Evolutionary conservation across 805 yeast species (phyloP).

Genomic region (Ogataea pilisensis): DNA sequence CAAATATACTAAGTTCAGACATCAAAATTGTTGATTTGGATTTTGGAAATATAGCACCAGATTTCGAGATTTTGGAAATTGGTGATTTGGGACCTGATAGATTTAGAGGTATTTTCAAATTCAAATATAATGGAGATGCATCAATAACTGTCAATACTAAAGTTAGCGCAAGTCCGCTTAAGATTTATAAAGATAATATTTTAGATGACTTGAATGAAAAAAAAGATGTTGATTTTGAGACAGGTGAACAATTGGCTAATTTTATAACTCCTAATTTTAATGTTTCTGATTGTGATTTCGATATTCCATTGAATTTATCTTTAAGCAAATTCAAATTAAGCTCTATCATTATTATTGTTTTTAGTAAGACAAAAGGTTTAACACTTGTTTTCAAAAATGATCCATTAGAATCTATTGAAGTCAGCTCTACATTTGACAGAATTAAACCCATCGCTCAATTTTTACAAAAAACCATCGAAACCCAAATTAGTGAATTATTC

Average conservation of each 20-base stretch:
- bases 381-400: conserved; percentile 87
- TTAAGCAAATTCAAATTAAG: conserved; percentile 66
- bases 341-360: conserved; percentile 83
- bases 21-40: conserved; percentile 65
- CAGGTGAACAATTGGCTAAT: conserved; percentile 32
- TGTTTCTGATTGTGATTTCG: conserved; percentile 62
- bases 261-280: conserved; percentile 68
- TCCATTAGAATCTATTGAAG: conserved; percentile 78
- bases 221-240: conserved; percentile 20
- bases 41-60: conserved; percentile 72
- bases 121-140: conserved; percentile 73
- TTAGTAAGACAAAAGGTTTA: conserved; percentile 74
- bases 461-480: conserved; percentile 77
- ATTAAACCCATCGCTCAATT: conserved; percentile 81
- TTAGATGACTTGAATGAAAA: conserved; percentile 28
- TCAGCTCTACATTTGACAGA: conserved; percentile 81
- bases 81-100: conserved; percentile 76
- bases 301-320: conserved; percentile 74
- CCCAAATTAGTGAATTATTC: conserved; percentile 73
- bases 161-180: conserved; percentile 80
- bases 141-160: conserved; percentile 70
- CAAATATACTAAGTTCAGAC: conserved; percentile 64
- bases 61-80: conserved; percentile 73
- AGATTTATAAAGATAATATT: conserved; percentile 47
- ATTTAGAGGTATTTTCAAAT: conserved; percentile 78